A percentile compares a stretch with the other conserved stretches of the same genome.
These are phyloP conservation scores for Articulospora tetracladia DNA, from an alignment of 495 filamentous ascomycete genomes.

Conservation along the genomic window DNA sequence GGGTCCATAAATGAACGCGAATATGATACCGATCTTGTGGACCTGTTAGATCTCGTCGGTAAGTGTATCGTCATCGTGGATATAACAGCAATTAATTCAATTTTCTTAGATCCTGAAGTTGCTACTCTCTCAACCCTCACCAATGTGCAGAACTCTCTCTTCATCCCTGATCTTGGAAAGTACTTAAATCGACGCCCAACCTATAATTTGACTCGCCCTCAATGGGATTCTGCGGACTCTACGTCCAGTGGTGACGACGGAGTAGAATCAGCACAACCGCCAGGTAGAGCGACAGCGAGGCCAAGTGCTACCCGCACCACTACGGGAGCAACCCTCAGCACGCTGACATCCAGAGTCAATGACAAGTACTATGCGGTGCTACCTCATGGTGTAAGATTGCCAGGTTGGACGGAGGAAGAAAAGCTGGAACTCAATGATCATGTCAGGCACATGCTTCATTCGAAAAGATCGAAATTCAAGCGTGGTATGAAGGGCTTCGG, in stretches of 20 bases:
- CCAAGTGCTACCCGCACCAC: constrained; percentile 14
- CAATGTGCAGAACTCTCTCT: constrained; percentile 77
- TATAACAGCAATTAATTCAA: not conserved
- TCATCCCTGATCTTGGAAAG: constrained; percentile 64
- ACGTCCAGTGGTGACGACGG: constrained; percentile 18
- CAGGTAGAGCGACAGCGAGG: constrained; percentile 15
- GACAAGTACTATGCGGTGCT: constrained; percentile 52
- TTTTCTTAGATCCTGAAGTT: constrained; percentile 66
- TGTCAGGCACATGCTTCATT: constrained; percentile 80
- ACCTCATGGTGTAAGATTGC: constrained; percentile 59
- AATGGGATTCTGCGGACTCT: constrained; percentile 25
- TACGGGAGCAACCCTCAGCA: constrained; percentile 25
- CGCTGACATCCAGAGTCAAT: constrained; percentile 40
- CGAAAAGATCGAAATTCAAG: constrained; percentile 69
- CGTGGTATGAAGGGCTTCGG: constrained; percentile 70
- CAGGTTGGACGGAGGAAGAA: constrained; percentile 67
- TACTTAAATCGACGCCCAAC: constrained; percentile 69
- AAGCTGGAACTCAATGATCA: constrained; percentile 72
- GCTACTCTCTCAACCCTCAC: constrained; percentile 69
- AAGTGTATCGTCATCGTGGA: constrained; percentile 23
- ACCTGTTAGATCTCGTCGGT: constrained; percentile 72
- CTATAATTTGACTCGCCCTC: constrained; percentile 60
- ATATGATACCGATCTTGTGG: constrained; percentile 58
- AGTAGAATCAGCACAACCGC: constrained; percentile 11
- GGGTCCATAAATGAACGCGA: constrained; percentile 25